A percentile compares a stretch with the other conserved stretches of the same genome.
Evolutionary conservation across 2,329 filamentous ascomycete genomes (phyloP).

Genomic region (Cladophialophora yegresii): DNA sequence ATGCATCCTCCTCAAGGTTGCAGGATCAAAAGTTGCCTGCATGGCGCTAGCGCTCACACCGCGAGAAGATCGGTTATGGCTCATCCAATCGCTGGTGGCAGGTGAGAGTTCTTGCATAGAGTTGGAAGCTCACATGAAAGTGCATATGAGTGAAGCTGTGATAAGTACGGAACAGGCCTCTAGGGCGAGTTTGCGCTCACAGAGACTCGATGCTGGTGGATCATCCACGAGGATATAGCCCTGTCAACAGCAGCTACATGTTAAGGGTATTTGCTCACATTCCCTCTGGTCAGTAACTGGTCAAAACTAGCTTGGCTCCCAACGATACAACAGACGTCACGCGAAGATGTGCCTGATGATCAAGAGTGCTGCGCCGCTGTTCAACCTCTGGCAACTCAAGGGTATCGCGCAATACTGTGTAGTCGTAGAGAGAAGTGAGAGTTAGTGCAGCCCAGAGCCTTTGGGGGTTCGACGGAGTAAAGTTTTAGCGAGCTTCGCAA

Average conservation of each 20-base stretch:
- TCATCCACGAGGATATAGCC: not conserved
- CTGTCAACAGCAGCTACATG: not conserved
- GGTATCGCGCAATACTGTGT: too few relatives aligned
- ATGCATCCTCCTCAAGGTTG: too few relatives aligned
- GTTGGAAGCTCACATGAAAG: not conserved
- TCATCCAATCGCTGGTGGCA: not conserved
- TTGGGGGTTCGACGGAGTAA: not conserved
- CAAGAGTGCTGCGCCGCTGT: not conserved
- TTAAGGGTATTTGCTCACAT: not conserved
- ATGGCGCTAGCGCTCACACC: not conserved
- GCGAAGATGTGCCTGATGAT: not conserved
- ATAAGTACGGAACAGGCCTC: not conserved
- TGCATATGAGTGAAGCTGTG: not conserved
- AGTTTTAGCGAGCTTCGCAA: slow-evolving; percentile 24
- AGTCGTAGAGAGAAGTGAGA: not conserved
- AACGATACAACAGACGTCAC: not conserved
- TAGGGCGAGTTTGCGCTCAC: too few relatives aligned
- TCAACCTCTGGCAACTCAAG: not conserved
- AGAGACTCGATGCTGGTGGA: too few relatives aligned
- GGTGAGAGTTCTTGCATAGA: not conserved
- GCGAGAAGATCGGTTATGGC: not conserved
- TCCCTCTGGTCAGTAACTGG: not conserved
- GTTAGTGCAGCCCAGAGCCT: not conserved
- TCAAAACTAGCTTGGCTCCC: not conserved
- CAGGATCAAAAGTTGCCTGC: not conserved